Evolutionary conservation across 75 land plant genomes (phyloP), one percentile per base, ranked within the genome.

Genomic region (Selaginella tamariscina): DNA sequence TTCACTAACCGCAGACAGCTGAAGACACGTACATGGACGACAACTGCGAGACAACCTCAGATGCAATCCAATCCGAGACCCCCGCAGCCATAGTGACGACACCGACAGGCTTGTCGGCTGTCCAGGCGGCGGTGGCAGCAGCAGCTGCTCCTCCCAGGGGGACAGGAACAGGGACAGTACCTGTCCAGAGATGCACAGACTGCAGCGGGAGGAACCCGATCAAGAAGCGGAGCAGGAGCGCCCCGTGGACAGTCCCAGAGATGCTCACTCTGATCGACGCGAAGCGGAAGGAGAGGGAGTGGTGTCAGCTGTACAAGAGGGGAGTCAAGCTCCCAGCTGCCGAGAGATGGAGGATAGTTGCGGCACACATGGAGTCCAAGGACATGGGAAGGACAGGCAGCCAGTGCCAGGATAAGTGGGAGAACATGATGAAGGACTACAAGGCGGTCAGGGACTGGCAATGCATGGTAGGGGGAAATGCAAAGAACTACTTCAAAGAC

Each of bases 341-440:
- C 22, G 77, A 75, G 68, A 75, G 67, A 54, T 75, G 77, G 77
- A 74, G 73, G 22, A 30, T 75, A 23, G 77, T 75, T 26, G 73
- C 77, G 11, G 33, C 56, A 26, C 73, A 75, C 54, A 64, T 75
- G 77, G 77, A 75, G 65, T 31, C 73, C 56, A 75, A 75, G 65
- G 74, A 70, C 68, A 75, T 75, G 73, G 77, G 67, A 8, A 32
- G 77, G n/a, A 75, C 69, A 18, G 77, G 77, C 23, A 75, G 77
- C 57, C 77, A 75, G 31, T 75, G 77, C 68, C 77, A 75, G 62
- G 77, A 75, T 67, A 75, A 75, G 32, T 75, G 77, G 77, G 77
- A 75, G 68, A 75, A 75, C 32, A 75, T 75, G 77, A 75, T 75
- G 77, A 75, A 75, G 65, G 77, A 75, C 33, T 75, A 75, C 67